Conservation (phyloP, 768 basidiomycete genomes). For the Boletus tomentosulus region DNA sequence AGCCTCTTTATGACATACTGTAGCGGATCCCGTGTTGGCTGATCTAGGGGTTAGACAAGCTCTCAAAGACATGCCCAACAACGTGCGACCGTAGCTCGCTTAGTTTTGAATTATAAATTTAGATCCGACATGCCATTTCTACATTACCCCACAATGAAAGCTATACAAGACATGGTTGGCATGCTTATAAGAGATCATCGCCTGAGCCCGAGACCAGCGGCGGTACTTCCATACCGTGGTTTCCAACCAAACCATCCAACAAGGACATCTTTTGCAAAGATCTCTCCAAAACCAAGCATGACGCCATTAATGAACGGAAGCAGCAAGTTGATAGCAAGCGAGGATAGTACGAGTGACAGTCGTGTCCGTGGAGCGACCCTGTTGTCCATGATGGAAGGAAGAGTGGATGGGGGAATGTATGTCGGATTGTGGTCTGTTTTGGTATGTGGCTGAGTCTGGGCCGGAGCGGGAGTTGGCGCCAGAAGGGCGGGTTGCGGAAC, state of each 20-base stretch:
- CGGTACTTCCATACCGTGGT: slow-evolving; percentile 20
- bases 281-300: slow-evolving; percentile 95
- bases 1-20: neutral
- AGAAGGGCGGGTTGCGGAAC: slow-evolving; percentile 23
- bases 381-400: slow-evolving; percentile 67
- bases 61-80: slow-evolving; percentile 50
- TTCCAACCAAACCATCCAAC: slow-evolving; percentile 49
- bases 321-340: slow-evolving; percentile 77
- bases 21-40: slow-evolving; percentile 38
- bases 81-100: slow-evolving; percentile 34
- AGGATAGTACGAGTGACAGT: slow-evolving; percentile 61
- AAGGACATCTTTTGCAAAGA: slow-evolving; percentile 80
- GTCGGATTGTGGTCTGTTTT: slow-evolving; percentile 25
- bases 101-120: neutral
- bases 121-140: neutral
- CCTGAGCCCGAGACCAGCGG: slow-evolving; percentile 25
- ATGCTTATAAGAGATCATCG: neutral
- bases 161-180: neutral
- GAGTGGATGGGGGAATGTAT: slow-evolving; percentile 41
- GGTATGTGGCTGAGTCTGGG: slow-evolving; percentile 16
- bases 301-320: slow-evolving; percentile 92
- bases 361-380: slow-evolving; percentile 65
- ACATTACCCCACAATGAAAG: neutral
- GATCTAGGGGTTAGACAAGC: slow-evolving; percentile 61
- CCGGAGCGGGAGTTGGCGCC: slow-evolving; percentile 7